phyloP scores from a whole-genome alignment of 257 asterid genomes.

The Solanum chilense region DNA sequence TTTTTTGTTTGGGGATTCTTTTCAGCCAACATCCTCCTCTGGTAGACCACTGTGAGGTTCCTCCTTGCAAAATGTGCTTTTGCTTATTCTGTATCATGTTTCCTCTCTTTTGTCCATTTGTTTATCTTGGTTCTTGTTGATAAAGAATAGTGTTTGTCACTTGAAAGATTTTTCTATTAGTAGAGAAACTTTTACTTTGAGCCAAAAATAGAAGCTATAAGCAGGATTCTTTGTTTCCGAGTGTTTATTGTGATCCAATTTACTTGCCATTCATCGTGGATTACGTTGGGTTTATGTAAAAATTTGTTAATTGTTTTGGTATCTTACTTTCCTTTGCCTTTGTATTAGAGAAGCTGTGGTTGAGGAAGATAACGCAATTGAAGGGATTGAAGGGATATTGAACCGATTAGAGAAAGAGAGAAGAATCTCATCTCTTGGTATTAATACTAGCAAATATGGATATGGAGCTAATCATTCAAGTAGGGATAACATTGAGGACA shows the following conservation, averaged over 20 bases:
- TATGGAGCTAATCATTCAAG: constrained; percentile 20
- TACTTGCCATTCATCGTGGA: background rate
- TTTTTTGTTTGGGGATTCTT: constrained; percentile 9
- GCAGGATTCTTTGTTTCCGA: background rate
- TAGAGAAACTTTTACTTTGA: background rate
- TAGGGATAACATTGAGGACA: constrained; percentile 12
- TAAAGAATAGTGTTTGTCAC: background rate
- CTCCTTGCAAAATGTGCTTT: background rate
- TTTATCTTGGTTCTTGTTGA: background rate
- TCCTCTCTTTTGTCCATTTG: background rate
- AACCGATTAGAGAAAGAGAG: constrained; percentile 76
- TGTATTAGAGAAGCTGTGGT: constrained; percentile 40
- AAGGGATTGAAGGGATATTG: constrained; percentile 77
- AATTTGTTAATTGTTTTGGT: background rate
- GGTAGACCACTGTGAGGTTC: constrained; percentile 40
- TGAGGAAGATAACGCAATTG: constrained; percentile 47
- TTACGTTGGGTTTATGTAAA: background rate
- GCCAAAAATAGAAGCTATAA: background rate
- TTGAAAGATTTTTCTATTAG: background rate
- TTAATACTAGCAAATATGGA: constrained; percentile 23
- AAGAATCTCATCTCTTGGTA: constrained; percentile 47
- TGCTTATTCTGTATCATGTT: background rate
- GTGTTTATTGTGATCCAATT: background rate
- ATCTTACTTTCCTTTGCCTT: background rate
- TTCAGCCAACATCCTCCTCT: constrained; percentile 23